Base-by-base conservation (phyloP, 352 stramenopile species). In the Pythium dissimile region DNA sequence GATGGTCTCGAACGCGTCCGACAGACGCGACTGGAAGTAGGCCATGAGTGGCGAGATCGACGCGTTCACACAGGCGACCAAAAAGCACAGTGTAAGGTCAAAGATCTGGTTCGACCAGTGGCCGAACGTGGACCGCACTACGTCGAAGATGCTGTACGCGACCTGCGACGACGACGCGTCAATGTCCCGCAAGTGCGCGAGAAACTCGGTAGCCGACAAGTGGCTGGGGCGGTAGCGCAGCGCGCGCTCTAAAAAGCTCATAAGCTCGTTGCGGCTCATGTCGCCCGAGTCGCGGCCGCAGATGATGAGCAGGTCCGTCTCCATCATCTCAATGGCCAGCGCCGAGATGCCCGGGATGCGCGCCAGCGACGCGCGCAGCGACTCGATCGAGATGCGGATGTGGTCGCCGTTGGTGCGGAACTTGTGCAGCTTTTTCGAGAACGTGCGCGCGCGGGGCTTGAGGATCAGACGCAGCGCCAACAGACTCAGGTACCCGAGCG, bases 401-500 rank as follows among this genome's bases (percentile, higher is more conserved):
- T 90, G 79, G 71, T 95, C 85, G 31, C 80, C 81, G 39, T 93
- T 90, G 18, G 84, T 75, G 42, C 83, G 79, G 62, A 92, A 92
- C 57, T 92, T 92, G 79, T 95, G 85, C 39, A 95, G 59, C 34
- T 95, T 95, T 66, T 93, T 95, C 45, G 81, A 92, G 54, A 95
- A 95, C 1, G 72, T 90, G 15, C 86, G 69, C 13, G 86, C 83
- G 30, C 82, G 73, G 2, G 86, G 85, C 74, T 95, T 94, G 62
- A 95, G 72, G 31, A 95, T 92, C 31, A 95, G 69, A 6, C 86
- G 84, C 32, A 86, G 37, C 28, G 86, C 79, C 24, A 89, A 62
- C 32, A 92, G 61, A 13, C 62, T 75, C 30, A 89, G 55, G 59
- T 95, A 95, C 18, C 59, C 79, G 4, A 92, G 74, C 42, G 72